Base-by-base conservation (phyloP, 164 flowering plant species). In the Chimonanthus salicifolius region DNA sequence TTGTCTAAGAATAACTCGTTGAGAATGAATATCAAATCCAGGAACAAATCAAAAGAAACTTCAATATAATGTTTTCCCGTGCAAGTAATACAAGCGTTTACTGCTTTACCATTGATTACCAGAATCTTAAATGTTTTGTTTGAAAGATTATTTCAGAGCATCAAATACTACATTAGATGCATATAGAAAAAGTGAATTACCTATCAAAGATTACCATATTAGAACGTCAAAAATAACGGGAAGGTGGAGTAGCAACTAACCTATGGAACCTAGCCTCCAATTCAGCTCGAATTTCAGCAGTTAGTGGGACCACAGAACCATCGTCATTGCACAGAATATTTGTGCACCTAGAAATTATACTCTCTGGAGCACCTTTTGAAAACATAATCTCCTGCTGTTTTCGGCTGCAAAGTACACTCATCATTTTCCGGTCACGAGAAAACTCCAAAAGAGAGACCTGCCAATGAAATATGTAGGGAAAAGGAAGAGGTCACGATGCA, bases 331-430 rank as follows among this genome's bases (percentile, higher is more conserved):
- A 93, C 11, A 93, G 81, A 51, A 95, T 82, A 79, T 78, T 83
- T 67, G 94, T 83, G 81, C 99, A 93, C 76, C 97, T 85, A 71
- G 97, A 82, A 66, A 95, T 79, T 75, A 95, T 88, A 81, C 95
- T 95, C 82, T 95, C 99, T 16, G 99, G 99, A 78, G 99, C 99
- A 80, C 99, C 99, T 84, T 95, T 95, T n/a, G 92, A 87, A 76
- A 93, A 92, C 84, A 95, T 81, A 49, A 88, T 81, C 69, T 81
- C 81, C 80, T 83, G 74, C 77, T 93, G 97, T 78, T 89, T 93
- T 76, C 90, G 88, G 83, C 87, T 90, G 74, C 95, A 95, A 43
- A 93, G 89, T 65, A 92, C 88, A 83, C 98, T 93, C 99, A 95
- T 95, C 97, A 95, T 93, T 75, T 95, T 95, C 58, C 98, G 92